These are phyloP conservation scores for Geranium rotundifolium DNA, from an alignment of 345 rosid genomes.

Conservation along the genomic window DNA sequence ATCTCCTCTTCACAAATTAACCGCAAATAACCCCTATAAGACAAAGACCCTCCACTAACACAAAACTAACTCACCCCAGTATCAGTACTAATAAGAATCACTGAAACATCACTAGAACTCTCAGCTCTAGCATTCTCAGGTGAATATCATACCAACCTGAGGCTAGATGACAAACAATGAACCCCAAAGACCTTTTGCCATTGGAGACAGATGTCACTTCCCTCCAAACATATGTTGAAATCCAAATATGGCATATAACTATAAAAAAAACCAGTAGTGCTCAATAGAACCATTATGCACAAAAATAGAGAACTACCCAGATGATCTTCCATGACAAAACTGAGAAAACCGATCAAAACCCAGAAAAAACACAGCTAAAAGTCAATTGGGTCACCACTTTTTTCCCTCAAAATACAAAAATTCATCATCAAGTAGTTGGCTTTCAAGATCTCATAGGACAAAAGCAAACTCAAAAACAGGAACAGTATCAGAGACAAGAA, in stretches of 20 bases:
- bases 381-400: background rate
- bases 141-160: background rate
- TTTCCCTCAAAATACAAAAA: background rate
- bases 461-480: background rate
- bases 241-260: background rate
- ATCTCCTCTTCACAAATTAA: no score
- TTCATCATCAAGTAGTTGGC: background rate
- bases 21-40: conserved; percentile 19
- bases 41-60: conserved; percentile 8
- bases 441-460: background rate
- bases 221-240: background rate
- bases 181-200: background rate
- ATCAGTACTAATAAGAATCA: background rate
- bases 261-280: background rate
- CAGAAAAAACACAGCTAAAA: background rate
- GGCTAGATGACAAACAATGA: background rate
- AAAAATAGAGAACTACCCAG: background rate
- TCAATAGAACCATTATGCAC: background rate
- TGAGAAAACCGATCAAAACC: background rate
- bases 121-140: background rate
- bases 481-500: background rate
- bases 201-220: background rate
- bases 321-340: background rate
- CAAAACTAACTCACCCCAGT: background rate
- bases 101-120: background rate